phyloP scores from a whole-genome alignment of 176 grass and related monocot species.

The Juncus inflexus region DNA sequence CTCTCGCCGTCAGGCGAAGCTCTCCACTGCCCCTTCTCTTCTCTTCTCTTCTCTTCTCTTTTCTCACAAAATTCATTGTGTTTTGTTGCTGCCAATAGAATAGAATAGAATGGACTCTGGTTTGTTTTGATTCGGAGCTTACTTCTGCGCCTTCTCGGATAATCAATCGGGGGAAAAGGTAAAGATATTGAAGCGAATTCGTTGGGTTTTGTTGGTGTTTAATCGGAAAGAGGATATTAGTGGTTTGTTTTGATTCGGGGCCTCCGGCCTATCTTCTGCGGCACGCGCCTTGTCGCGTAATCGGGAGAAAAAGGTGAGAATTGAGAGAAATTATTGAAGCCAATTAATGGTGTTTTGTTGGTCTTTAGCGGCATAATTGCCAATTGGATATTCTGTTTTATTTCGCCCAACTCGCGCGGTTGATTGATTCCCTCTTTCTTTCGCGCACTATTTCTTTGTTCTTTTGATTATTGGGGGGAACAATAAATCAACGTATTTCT shows the following conservation, averaged over 20 bases:
- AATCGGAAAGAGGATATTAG: too few species aligned
- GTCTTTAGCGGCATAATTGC: background rate
- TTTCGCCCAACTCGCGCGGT: slow-evolving; percentile 4
- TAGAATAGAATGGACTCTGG: too few species aligned
- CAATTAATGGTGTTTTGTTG: slow-evolving; percentile 21
- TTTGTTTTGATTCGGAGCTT: background rate
- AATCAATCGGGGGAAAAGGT: background rate
- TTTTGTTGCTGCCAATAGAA: too few species aligned
- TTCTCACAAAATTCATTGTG: background rate
- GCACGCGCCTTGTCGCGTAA: too few species aligned
- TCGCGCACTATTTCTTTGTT: background rate
- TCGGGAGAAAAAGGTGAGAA: background rate
- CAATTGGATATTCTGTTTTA: slow-evolving; percentile 16
- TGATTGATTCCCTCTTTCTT: slow-evolving; percentile 3
- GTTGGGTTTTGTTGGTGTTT: too few species aligned
- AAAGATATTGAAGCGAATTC: background rate
- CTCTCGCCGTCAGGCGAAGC: slow-evolving; percentile 34
- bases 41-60: background rate
- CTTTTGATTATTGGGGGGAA: background rate
- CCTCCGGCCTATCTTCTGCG: too few species aligned
- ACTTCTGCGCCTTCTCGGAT: background rate
- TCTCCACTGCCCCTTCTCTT: background rate
- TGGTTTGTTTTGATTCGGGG: too few species aligned
- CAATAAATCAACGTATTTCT: too few species aligned
- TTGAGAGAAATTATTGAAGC: background rate